Conservation (phyloP, 169 alveolate genomes). For the Eimeria maxima region DNA sequence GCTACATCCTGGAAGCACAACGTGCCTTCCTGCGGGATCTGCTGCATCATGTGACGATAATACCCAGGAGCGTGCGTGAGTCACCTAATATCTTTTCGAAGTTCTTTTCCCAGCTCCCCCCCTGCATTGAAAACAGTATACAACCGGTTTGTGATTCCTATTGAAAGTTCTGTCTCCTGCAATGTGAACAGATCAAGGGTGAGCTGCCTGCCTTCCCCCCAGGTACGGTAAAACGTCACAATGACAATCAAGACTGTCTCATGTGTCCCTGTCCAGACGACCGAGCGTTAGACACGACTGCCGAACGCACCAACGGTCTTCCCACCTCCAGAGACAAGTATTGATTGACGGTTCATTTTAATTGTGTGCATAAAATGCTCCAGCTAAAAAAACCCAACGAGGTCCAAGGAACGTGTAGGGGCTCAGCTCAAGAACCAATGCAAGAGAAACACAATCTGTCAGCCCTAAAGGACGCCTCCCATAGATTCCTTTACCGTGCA, state of each 20-base stretch:
- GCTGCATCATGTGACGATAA: neutral
- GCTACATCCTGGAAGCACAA: neutral
- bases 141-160: neutral
- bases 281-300: neutral
- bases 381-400: neutral
- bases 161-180: neutral
- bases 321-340: neutral
- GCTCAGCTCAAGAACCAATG: neutral
- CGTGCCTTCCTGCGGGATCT: neutral
- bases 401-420: neutral
- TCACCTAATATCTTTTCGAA: neutral
- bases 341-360: neutral
- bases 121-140: neutral
- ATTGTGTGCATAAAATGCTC: neutral
- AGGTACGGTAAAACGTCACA: neutral
- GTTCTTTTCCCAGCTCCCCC: neutral
- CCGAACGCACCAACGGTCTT: neutral
- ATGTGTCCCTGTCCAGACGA: neutral
- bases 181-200: slow-evolving; percentile 44
- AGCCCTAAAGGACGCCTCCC: slow-evolving; percentile 6
- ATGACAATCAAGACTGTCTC: neutral
- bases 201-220: neutral
- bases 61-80: slow-evolving; percentile 77
- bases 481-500: slow-evolving; percentile 51
- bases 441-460: slow-evolving; percentile 15